These are phyloP conservation scores for Diacronema lutheri DNA, from an alignment of 78 protist species.

Conservation along the genomic window DNA sequence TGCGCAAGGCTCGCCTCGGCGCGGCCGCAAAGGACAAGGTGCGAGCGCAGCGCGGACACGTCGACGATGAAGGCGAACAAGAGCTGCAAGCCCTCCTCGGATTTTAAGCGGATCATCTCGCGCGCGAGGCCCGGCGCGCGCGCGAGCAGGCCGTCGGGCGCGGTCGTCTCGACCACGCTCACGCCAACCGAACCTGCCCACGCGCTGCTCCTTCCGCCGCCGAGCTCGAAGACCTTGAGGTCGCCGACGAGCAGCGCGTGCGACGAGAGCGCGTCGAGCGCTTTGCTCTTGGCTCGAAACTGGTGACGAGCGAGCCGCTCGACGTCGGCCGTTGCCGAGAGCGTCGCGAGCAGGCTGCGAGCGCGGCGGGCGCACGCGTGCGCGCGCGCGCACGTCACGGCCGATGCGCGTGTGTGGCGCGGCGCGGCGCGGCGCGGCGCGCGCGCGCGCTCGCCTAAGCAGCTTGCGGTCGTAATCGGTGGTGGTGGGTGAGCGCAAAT, in stretches of 20 bases:
- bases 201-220: too few species aligned
- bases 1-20: too few species aligned
- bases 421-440: too few species aligned
- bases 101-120: neutral
- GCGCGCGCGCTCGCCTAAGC: too few species aligned
- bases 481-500: slow-evolving; percentile 10
- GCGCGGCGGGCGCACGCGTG: too few species aligned
- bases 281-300: neutral
- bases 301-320: neutral
- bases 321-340: neutral
- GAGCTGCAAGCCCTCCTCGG: neutral
- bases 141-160: neutral
- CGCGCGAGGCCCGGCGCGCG: neutral
- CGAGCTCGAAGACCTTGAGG: neutral
- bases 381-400: too few species aligned
- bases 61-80: neutral
- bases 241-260: neutral
- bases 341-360: neutral
- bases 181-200: neutral
- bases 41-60: neutral
- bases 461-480: neutral
- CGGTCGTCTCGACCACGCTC: neutral
- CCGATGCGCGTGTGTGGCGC: too few species aligned
- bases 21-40: neutral
- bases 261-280: neutral